Evolutionary conservation across 1,139 yeast genomes (phyloP).

Genomic region (Wickerhamomyces sp.): DNA sequence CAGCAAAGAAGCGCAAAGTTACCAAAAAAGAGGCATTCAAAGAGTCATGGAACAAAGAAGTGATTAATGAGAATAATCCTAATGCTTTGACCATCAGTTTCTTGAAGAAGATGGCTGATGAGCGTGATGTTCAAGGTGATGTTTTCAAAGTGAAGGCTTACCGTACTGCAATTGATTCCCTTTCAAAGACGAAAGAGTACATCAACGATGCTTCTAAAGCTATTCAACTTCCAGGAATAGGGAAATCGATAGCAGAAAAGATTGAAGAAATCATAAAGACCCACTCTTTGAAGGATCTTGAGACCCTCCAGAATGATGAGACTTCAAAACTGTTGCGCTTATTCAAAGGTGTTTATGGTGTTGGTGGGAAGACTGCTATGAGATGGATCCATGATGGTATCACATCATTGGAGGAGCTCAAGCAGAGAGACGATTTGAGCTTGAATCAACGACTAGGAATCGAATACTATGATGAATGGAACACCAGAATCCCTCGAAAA

Average conservation of each 20-base stretch:
- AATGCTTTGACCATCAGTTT: constrained; percentile 34
- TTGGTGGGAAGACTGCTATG: constrained; percentile 44
- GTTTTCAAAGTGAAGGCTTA: constrained; percentile 43
- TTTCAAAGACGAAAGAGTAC: constrained; percentile 25
- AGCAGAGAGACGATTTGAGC: constrained; percentile 30
- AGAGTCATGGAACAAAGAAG: constrained; percentile 4
- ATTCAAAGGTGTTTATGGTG: constrained; percentile 47
- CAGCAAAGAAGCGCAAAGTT: constrained; percentile 8
- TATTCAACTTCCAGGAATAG: constrained; percentile 38
- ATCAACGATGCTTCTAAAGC: constrained; percentile 41
- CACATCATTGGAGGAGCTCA: constrained; percentile 38
- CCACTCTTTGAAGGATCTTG: constrained; percentile 36
- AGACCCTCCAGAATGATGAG: constrained; percentile 26
- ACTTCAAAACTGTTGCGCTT: constrained; percentile 28
- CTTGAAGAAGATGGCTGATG: constrained; percentile 34
- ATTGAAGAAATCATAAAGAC: constrained; percentile 44
- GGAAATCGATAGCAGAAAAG: constrained; percentile 42
- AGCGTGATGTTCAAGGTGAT: constrained; percentile 37
- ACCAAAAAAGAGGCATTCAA: constrained; percentile 8
- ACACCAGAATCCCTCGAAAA: constrained; percentile 39
- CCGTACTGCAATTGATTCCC: constrained; percentile 39
- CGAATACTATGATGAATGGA: constrained; percentile 49
- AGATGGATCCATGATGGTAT: constrained; percentile 39
- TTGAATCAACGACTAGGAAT: constrained; percentile 42
- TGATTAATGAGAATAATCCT: constrained; percentile 21